phyloP scores from a whole-genome alignment of 768 basidiomycete species.

The Pisolithus sp. region DNA sequence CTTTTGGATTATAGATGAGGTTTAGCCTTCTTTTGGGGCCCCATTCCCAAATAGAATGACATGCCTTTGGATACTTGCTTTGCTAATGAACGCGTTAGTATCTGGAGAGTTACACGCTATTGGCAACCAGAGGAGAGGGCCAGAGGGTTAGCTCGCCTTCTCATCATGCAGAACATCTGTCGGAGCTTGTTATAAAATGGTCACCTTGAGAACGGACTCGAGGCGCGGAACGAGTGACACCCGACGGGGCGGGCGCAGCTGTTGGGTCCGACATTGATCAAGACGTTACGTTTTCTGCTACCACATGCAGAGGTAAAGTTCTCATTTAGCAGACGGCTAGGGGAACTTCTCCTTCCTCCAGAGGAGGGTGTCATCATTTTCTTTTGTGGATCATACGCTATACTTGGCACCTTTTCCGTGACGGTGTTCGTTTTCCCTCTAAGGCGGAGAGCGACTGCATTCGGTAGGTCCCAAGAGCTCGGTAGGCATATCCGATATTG shows the following conservation, averaged over 20 bases:
- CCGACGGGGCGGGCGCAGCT: slow-evolving; percentile 22
- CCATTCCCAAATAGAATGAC: too few species aligned
- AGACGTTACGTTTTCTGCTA: slow-evolving; percentile 48
- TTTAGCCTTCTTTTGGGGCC: too few species aligned
- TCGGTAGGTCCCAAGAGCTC: too few species aligned
- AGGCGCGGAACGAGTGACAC: slow-evolving; percentile 10
- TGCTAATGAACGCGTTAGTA: not conserved
- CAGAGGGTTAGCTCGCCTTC: not conserved
- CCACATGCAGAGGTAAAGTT: slow-evolving; percentile 48
- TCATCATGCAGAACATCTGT: slow-evolving; percentile 51
- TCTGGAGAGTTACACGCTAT: too few species aligned
- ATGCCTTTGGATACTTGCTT: too few species aligned
- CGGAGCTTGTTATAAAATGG: slow-evolving; percentile 28
- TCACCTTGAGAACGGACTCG: slow-evolving; percentile 8
- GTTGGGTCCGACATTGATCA: slow-evolving; percentile 34
- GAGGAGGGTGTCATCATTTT: slow-evolving; percentile 7
- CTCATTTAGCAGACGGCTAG: slow-evolving; percentile 25
- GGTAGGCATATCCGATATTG: too few species aligned
- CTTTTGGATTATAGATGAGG: slow-evolving; percentile 5
- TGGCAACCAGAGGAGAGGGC: too few species aligned
- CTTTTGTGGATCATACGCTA: slow-evolving; percentile 21
- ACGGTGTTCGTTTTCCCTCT: too few species aligned
- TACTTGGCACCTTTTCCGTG: slow-evolving; percentile 15
- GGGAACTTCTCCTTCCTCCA: slow-evolving; percentile 7
- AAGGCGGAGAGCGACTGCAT: too few species aligned